phyloP scores from a whole-genome alignment of 179 eudicot species.

The Nepenthes alata region DNA sequence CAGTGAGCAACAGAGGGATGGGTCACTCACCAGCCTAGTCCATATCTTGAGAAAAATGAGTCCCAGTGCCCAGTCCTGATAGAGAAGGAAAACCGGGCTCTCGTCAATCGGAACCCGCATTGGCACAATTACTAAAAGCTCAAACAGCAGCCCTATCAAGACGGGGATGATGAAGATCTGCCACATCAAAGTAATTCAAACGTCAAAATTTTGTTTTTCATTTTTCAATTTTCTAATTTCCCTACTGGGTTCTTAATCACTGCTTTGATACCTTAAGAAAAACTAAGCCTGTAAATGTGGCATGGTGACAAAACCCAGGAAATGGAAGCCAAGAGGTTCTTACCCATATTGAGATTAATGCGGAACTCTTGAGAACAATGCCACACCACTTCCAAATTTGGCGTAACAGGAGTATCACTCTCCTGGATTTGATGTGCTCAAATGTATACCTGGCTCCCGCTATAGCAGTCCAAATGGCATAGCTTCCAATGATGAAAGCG shows the following conservation, averaged over 20 bases:
- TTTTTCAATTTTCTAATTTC: background rate
- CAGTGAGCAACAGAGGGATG: background rate
- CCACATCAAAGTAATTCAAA: slow-evolving; percentile 4
- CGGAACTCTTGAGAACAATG: slow-evolving; percentile 75
- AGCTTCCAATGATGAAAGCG: slow-evolving; percentile 93
- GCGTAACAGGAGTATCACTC: slow-evolving; percentile 48
- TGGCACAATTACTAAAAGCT: slow-evolving; percentile 89
- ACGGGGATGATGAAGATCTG: slow-evolving; percentile 92
- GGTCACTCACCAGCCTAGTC: slow-evolving; percentile 81
- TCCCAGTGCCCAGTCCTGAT: slow-evolving; percentile 98
- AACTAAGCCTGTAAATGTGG: too few species aligned
- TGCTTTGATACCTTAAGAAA: too few species aligned
- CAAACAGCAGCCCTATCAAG: slow-evolving; percentile 84
- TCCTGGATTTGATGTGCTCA: slow-evolving; percentile 63
- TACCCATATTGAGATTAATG: slow-evolving; percentile 83
- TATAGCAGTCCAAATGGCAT: slow-evolving; percentile 76
- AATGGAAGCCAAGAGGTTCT: slow-evolving; percentile 7
- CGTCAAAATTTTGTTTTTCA: slow-evolving; percentile 4
- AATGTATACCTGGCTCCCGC: slow-evolving; percentile 81
- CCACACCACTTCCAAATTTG: slow-evolving; percentile 89
- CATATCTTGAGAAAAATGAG: slow-evolving; percentile 88
- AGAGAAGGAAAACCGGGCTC: slow-evolving; percentile 93
- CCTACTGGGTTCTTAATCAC: too few species aligned
- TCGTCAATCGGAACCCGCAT: slow-evolving; percentile 95
- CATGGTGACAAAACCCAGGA: background rate